Base-by-base conservation (phyloP, 306 rosid species). In the Glycine soja region DNA sequence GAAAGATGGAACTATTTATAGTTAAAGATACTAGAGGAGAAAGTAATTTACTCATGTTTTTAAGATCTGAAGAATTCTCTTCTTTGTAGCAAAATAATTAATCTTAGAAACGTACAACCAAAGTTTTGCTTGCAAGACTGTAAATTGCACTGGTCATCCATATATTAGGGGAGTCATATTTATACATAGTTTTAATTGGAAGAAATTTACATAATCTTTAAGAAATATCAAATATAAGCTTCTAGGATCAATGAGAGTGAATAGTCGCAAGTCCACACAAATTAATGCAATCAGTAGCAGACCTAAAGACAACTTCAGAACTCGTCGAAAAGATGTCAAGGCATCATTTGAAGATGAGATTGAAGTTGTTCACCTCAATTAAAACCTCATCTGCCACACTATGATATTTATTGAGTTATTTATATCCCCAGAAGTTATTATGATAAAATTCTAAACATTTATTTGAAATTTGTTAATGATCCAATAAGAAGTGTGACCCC, bases 171-270 rank as follows among this genome's bases (percentile, higher is more conserved):
- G 50, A 10, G 4, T 45, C 51, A 4, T 16, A 9, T 43, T 67
- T 67, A 45, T 68, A 43, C 15, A 10, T 43, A 45, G 54, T 48
- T 45, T 59, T n/a, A 45, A 54, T 48, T 51, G 19, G 8, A 66
- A 78, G 42, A 51, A 80, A 42, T 65, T 40, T 32, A 32, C 16
- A 53, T 48, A 13, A 40, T 67, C 13, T 54, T 53, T 50, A 43
- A 7, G 36, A 68, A 45, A 15, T 68, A 40, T 18, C 5, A 58
- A 76, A 69, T 8, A 4, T 53, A 68, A 85, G 80, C 77, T 54
- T 73, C 54, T 34, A 24, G 70, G 50, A 46, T 64, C 74, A 76
- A 13, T 7, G 71, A 75, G 71, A 75, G 74, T 24, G 53, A 46
- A 75, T 13, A 2, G 6, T 46, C 14, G 1, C 4, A n/a, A 40